Base-by-base conservation (phyloP, 495 filamentous ascomycete species). In the Aspergillus heteromorphus region DNA sequence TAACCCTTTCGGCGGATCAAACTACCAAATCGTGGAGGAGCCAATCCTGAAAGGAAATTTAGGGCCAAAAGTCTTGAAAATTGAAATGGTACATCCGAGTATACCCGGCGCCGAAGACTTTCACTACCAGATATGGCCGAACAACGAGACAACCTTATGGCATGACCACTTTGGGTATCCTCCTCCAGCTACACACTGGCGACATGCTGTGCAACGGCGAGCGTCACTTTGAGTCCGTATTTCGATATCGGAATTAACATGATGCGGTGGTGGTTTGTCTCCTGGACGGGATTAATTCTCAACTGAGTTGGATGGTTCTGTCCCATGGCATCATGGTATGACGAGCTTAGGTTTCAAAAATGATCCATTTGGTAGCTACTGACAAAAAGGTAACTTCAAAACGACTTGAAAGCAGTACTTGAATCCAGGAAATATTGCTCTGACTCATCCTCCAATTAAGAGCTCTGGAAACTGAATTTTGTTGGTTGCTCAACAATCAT, bases 21-120 rank as follows among this genome's bases (percentile, higher is more conserved):
- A 59, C 29, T 59, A 59, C 47, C 57, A 59, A 40, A 40, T 31
- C 14, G 4, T 59, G 10, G 57, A 59, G 34, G 57, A 59, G 41
- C 57, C 57, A 23, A 51, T 59, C 43, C 31, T 58, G 21, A 54
- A 54, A 40, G 56, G 56, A 34, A 31, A 27, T 50, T 18, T 58
- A n/a, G 51, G 51, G 36, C 49, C 41, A 5, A 48, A 36, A 18
- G 55, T 58, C 40, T 11, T n/a, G 18, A 53, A 29, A 20, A 58
- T 58, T 27, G 49, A 53, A 42, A 31, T 58, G n/a, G 49, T 53
- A 20, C 55, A 58, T 48, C 55, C 55, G 19, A 53, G 4, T 38
- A 43, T 58, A 42, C 18, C 27, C 5, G 55, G 31, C 18, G 55
- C 49, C 16, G 17, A 49, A 29, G 49, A 58, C 4, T 58, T 58